Conservation (phyloP, 768 basidiomycete species). For the Russula foetens region DNA sequence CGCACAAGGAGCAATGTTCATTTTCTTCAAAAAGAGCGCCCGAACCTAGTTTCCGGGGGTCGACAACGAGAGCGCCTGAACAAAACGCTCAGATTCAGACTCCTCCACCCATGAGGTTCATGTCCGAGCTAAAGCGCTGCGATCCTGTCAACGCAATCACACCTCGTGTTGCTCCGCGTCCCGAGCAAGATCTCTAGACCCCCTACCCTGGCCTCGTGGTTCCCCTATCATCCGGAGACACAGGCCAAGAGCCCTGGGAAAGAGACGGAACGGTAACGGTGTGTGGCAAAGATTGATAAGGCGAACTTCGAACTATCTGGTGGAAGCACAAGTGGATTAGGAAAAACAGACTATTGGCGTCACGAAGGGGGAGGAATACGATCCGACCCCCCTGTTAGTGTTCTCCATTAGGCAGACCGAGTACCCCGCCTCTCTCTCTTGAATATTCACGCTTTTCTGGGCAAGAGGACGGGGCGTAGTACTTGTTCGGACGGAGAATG, state of each 20-base stretch:
- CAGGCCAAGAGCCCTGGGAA: neutral
- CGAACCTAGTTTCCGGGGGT: conserved; percentile 1
- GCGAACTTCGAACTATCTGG: neutral
- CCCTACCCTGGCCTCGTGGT: conserved; percentile 7
- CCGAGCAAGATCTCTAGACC: neutral
- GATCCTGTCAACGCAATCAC: neutral
- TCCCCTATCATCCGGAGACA: neutral
- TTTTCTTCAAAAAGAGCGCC: conserved; percentile 10
- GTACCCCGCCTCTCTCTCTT: no score
- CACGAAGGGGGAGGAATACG: no score
- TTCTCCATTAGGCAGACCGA: no score
- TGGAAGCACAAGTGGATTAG: neutral
- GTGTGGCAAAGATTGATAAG: neutral
- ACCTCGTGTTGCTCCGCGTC: conserved; percentile 7
- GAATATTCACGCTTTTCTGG: no score
- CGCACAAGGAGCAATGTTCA: conserved; percentile 6
- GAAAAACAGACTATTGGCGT: no score
- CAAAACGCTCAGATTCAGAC: neutral
- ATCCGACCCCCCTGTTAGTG: no score
- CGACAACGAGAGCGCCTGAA: neutral
- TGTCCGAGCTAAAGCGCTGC: neutral
- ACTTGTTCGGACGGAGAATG: neutral
- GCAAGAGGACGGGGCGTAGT: no score
- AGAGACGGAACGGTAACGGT: neutral
- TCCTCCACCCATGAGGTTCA: conserved; percentile 10